Conservation (phyloP, 1,284 basidiomycete genomes). For the Hemileia vastatrix region DNA sequence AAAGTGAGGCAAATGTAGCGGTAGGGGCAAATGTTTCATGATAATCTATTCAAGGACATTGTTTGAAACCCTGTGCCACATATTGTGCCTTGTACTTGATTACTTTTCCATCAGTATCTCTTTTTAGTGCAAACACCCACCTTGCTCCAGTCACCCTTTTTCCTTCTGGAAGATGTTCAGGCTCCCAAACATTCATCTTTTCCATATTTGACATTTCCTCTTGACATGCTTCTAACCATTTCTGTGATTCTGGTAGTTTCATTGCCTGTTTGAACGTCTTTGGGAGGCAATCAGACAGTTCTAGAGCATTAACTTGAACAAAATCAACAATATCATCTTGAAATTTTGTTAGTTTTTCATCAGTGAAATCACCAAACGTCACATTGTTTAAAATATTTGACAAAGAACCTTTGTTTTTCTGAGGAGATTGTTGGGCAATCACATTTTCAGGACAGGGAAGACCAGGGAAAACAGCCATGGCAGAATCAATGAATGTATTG, state of each 20-base stretch:
- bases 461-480: too few relatives aligned
- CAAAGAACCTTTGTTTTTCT: too few relatives aligned
- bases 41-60: neutral
- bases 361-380: too few relatives aligned
- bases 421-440: too few relatives aligned
- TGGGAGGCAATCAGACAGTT: too few relatives aligned
- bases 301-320: too few relatives aligned
- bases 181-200: neutral
- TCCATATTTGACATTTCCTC: neutral
- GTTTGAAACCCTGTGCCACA: neutral
- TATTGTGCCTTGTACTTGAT: neutral
- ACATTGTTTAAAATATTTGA: too few relatives aligned
- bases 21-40: neutral
- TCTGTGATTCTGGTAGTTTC: too few relatives aligned
- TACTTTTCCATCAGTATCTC: neutral
- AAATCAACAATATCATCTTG: too few relatives aligned
- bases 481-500: neutral
- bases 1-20: neutral
- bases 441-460: too few relatives aligned
- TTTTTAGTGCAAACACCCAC: slow-evolving; percentile 4
- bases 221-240: neutral
- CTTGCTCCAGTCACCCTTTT: neutral
- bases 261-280: slow-evolving; percentile 8
- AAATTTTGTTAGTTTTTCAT: too few relatives aligned
- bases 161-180: neutral